These are phyloP conservation scores for Lachnellula occidentalis DNA, from an alignment of 2,329 filamentous ascomycete species.

Conservation along the genomic window DNA sequence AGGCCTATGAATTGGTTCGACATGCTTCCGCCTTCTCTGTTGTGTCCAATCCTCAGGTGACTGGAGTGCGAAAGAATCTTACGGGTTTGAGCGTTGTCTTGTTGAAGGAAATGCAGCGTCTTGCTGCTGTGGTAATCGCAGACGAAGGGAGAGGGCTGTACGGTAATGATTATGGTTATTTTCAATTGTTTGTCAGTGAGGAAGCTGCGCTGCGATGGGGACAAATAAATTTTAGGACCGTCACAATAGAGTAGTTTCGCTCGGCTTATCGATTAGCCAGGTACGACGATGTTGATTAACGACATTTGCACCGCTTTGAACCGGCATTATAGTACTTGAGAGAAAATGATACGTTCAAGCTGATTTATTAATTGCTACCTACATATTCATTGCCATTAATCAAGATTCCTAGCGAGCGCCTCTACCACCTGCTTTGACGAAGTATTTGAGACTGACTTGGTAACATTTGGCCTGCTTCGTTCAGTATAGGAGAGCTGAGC, in stretches of 20 bases:
- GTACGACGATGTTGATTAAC: background rate
- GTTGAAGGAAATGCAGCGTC: background rate
- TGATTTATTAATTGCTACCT: too few species aligned
- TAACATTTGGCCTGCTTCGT: too few species aligned
- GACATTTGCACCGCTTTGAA: background rate
- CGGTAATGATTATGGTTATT: background rate
- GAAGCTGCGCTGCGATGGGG: slow-evolving; percentile 4
- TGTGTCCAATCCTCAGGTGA: slow-evolving; percentile 8
- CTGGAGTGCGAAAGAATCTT: background rate
- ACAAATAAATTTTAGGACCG: slow-evolving; percentile 14
- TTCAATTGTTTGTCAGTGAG: background rate
- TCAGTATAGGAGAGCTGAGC: too few species aligned
- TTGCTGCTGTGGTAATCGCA: background rate
- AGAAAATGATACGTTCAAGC: too few species aligned
- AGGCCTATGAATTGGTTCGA: slow-evolving; percentile 32
- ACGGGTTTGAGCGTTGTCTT: background rate
- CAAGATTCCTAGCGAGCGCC: too few species aligned
- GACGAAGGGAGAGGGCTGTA: background rate
- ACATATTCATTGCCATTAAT: too few species aligned
- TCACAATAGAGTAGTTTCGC: background rate
- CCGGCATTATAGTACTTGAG: too few species aligned
- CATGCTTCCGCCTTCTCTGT: slow-evolving; percentile 20
- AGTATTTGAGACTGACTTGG: too few species aligned
- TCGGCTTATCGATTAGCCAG: slow-evolving; percentile 16
- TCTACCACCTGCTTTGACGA: too few species aligned